Conservation (phyloP, 2,329 filamentous ascomycete genomes). For the Penicillium sp. region DNA sequence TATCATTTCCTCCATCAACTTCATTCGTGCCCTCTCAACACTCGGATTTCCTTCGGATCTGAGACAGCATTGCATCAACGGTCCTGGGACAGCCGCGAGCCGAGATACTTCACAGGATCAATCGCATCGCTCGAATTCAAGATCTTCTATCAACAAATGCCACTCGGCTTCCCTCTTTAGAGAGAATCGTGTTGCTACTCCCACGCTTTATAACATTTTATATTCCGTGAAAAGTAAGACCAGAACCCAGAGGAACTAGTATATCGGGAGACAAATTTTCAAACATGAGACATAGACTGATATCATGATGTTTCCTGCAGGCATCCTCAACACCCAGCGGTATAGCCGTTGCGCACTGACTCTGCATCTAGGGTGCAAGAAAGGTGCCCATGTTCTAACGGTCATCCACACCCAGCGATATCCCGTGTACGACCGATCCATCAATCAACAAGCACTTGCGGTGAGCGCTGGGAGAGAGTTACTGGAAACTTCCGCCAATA, state of each 20-base stretch:
- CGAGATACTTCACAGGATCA: not conserved
- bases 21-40: not conserved
- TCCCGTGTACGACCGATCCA: constrained; percentile 28
- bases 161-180: not conserved
- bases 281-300: constrained; percentile 23
- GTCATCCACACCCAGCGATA: constrained; percentile 29
- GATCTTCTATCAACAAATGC: not conserved
- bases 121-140: not conserved
- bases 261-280: constrained; percentile 21
- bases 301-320: constrained; percentile 30
- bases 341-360: constrained; percentile 23
- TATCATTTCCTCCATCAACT: not conserved
- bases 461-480: constrained; percentile 25
- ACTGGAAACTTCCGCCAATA: not conserved
- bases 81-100: constrained; percentile 12
- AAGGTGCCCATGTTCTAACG: constrained; percentile 16
- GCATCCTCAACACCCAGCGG: constrained; percentile 25
- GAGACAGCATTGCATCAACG: constrained; percentile 29
- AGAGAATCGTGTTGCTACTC: not conserved
- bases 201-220: not conserved
- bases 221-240: constrained; percentile 2
- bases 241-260: not conserved
- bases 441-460: constrained; percentile 25
- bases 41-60: constrained; percentile 16
- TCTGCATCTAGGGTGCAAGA: constrained; percentile 20